Percentiles rank a stretch among this genome's conserved stretches.
These are phyloP conservation scores for Mycena amicta DNA, from an alignment of 768 basidiomycete species.

Conservation along the genomic window DNA sequence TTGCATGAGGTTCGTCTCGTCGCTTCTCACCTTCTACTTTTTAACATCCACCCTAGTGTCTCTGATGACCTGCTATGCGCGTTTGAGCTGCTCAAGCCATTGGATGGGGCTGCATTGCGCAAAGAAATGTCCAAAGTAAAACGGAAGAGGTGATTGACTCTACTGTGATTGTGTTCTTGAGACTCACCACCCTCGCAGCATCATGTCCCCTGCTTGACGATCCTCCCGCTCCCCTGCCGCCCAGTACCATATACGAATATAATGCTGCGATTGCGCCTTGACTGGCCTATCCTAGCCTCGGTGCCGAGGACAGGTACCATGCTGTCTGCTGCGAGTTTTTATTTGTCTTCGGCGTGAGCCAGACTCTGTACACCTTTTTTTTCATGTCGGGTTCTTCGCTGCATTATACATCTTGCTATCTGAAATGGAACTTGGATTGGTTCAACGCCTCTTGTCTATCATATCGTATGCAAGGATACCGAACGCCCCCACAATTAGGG, in stretches of 20 bases:
- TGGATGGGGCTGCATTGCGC: conserved; percentile 90
- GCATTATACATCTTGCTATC: conserved; percentile 21
- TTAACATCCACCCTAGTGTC: conserved; percentile 55
- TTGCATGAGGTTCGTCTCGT: conserved; percentile 76
- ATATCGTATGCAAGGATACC: conserved; percentile 77
- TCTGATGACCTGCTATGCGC: conserved; percentile 97
- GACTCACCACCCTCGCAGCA: conserved; percentile 13
- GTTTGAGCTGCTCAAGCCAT: conserved; percentile 94
- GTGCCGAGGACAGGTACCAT: conserved; percentile 8
- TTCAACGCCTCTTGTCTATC: conserved; percentile 36
- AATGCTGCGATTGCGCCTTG: conserved; percentile 18
- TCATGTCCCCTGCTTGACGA: neutral
- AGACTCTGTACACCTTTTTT: conserved; percentile 23
- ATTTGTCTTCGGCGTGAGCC: conserved; percentile 15
- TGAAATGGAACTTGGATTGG: conserved; percentile 8
- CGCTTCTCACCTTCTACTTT: conserved; percentile 7
- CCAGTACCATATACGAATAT: conserved; percentile 29
- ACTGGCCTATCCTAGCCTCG: conserved; percentile 9
- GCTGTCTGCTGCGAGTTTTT: conserved; percentile 8
- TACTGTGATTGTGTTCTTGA: too few relatives aligned
- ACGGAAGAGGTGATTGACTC: conserved; percentile 80
- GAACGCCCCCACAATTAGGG: conserved; percentile 82
- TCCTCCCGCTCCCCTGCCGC: conserved; percentile 6
- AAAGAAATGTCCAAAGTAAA: conserved; percentile 99
- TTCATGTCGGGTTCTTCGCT: conserved; percentile 18